These are phyloP conservation scores for Arthroderma sp. DNA, from an alignment of 2,329 filamentous ascomycete species.

Conservation along the genomic window DNA sequence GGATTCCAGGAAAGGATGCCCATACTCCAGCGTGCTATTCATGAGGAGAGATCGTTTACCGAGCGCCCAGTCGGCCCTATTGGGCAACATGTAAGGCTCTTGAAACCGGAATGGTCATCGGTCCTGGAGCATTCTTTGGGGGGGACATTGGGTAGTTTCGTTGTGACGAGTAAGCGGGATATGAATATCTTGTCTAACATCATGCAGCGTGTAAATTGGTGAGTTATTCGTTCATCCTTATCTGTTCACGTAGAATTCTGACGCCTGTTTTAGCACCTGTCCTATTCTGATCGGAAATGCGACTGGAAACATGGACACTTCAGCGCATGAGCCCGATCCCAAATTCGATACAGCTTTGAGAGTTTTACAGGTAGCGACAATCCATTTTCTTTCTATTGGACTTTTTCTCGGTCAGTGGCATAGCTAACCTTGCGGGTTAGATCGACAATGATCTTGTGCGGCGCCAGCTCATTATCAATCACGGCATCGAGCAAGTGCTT, in stretches of 20 bases:
- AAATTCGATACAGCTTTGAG: slow-evolving; percentile 66
- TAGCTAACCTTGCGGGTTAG: slow-evolving; percentile 21
- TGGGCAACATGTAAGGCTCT: slow-evolving; percentile 61
- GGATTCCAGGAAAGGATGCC: slow-evolving; percentile 53
- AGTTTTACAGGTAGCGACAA: slow-evolving; percentile 45
- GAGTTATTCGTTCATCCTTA: slow-evolving; percentile 12
- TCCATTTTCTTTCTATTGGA: not conserved
- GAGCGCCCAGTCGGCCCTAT: slow-evolving; percentile 70
- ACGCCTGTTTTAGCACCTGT: slow-evolving; percentile 27
- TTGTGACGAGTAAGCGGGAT: slow-evolving; percentile 67
- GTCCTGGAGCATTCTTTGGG: slow-evolving; percentile 70
- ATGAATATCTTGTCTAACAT: slow-evolving; percentile 53
- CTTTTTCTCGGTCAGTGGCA: not conserved
- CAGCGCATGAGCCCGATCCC: slow-evolving; percentile 58
- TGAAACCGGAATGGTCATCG: slow-evolving; percentile 68
- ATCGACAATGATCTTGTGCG: slow-evolving; percentile 68
- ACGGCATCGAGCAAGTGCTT: slow-evolving; percentile 70
- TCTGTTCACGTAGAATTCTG: slow-evolving; percentile 6
- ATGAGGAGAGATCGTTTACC: slow-evolving; percentile 54
- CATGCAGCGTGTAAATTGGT: slow-evolving; percentile 48
- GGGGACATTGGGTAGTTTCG: slow-evolving; percentile 57
- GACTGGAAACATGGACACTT: slow-evolving; percentile 40
- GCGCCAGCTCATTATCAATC: slow-evolving; percentile 70
- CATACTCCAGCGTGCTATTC: slow-evolving; percentile 54
- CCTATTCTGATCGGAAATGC: slow-evolving; percentile 53